Conservation (phyloP, 2,329 filamentous ascomycete species). For the Fusarium falciforme region DNA sequence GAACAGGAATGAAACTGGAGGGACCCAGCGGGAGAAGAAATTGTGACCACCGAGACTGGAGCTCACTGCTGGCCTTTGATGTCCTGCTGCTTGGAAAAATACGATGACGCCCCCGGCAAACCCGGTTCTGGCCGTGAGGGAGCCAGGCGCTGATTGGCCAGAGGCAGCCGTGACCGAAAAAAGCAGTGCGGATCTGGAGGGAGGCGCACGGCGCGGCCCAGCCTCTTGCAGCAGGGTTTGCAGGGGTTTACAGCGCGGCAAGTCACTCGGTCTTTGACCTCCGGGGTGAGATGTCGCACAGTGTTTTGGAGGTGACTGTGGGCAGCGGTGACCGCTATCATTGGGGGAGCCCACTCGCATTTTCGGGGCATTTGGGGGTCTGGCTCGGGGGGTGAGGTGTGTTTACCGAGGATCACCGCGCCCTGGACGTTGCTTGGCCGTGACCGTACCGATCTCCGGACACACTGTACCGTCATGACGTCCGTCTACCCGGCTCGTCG, state of each 20-base stretch:
- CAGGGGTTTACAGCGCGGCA: slow-evolving; percentile 12
- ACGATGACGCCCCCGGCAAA: slow-evolving; percentile 46
- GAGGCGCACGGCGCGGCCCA: slow-evolving; percentile 29
- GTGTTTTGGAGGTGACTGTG: slow-evolving; percentile 38
- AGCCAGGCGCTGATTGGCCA: slow-evolving; percentile 35
- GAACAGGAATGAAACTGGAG: not conserved
- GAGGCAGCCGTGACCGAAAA: slow-evolving; percentile 25
- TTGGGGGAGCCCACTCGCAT: slow-evolving; percentile 29
- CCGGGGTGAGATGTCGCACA: slow-evolving; percentile 31
- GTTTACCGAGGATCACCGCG: slow-evolving; percentile 36
- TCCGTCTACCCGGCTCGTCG: slow-evolving; percentile 27
- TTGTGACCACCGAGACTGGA: slow-evolving; percentile 33
- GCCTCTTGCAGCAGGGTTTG: slow-evolving; percentile 31
- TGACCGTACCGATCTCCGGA: slow-evolving; percentile 27
- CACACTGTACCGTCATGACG: slow-evolving; percentile 26
- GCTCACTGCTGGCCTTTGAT: slow-evolving; percentile 41
- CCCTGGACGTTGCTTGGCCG: slow-evolving; percentile 15
- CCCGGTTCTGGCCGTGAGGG: slow-evolving; percentile 43
- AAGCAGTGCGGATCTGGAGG: slow-evolving; percentile 30
- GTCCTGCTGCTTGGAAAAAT: slow-evolving; percentile 43
- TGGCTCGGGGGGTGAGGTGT: slow-evolving; percentile 31
- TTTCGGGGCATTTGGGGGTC: slow-evolving; percentile 31
- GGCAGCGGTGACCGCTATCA: slow-evolving; percentile 20
- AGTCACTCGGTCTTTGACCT: slow-evolving; percentile 32
- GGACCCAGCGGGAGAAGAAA: slow-evolving; percentile 38